Percentiles rank a stretch among this genome's conserved stretches.
phyloP scores from a whole-genome alignment of 192 early-diverging fungal genomes.

The Oehlia diaphana region DNA sequence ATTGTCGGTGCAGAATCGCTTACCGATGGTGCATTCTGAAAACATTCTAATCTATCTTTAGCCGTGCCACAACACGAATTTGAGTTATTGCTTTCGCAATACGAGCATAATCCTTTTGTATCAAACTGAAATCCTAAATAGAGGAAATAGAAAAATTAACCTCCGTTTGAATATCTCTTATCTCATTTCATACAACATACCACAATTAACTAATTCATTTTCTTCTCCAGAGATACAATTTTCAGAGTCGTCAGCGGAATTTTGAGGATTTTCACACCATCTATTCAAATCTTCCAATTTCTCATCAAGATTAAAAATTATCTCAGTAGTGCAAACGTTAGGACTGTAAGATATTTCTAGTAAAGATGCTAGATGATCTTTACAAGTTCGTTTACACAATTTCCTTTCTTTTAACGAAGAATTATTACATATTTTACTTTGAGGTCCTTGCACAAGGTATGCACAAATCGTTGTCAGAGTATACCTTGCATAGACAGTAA shows the following conservation, averaged over 20 bases:
- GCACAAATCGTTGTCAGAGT: constrained; percentile 17
- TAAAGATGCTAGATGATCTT: not conserved
- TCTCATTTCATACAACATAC: constrained; percentile 10
- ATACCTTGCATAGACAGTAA: not conserved
- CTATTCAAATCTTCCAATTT: not conserved
- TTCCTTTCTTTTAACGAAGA: no score
- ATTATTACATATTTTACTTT: constrained; percentile 1
- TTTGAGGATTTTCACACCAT: not conserved
- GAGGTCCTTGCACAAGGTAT: constrained; percentile 1
- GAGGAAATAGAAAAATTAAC: not conserved
- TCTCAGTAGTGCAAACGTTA: not conserved
- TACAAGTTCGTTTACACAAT: constrained; percentile 9
- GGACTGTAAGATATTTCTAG: not conserved
- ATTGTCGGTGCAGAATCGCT: not conserved
- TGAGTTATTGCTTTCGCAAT: not conserved
- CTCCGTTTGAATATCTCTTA: not conserved
- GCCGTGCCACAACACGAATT: not conserved
- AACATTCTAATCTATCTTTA: not conserved
- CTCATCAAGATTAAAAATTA: not conserved
- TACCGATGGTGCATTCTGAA: not conserved
- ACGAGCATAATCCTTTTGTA: not conserved
- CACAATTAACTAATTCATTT: constrained; percentile 21
- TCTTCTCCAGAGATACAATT: constrained; percentile 22
- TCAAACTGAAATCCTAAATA: not conserved
- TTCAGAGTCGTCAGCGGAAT: not conserved